Conservation (phyloP, 805 yeast genomes). For the Kregervanrija delftensis region DNA sequence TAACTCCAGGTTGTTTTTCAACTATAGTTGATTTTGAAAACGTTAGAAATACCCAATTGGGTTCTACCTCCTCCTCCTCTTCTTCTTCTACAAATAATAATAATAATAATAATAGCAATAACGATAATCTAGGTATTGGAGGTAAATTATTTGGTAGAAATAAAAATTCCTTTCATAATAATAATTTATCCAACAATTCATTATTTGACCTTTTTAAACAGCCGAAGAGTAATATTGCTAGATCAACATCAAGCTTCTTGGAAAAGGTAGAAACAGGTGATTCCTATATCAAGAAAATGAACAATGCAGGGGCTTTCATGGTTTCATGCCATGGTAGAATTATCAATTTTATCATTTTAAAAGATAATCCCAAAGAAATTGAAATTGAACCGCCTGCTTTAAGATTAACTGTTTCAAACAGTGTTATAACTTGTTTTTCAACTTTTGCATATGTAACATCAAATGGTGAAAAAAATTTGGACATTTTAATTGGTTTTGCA, state of each 20-base stretch:
- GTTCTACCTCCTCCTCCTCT: too few relatives aligned
- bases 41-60: conserved; percentile 1
- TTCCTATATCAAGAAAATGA: conserved; percentile 23
- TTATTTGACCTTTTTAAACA: conserved; percentile 12
- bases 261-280: conserved; percentile 27
- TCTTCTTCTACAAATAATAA: too few relatives aligned
- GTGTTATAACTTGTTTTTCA: conserved; percentile 35
- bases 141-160: conserved; percentile 4
- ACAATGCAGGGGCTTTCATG: conserved; percentile 27
- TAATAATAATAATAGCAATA: too few relatives aligned
- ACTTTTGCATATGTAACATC: conserved; percentile 22
- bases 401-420: conserved; percentile 32
- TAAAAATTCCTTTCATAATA: background rate
- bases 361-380: conserved; percentile 29
- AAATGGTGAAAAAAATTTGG: conserved; percentile 33
- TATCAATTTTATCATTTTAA: conserved; percentile 38
- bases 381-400: conserved; percentile 39
- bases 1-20: conserved; percentile 48
- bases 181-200: too few relatives aligned
- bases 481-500: conserved; percentile 54
- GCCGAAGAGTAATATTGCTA: conserved; percentile 26
- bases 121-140: background rate
- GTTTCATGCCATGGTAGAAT: conserved; percentile 44
- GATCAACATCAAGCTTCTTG: conserved; percentile 30
- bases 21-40: conserved; percentile 20